Base-by-base conservation (phyloP, 257 asterid species). In the Voacanga thouarsii region DNA sequence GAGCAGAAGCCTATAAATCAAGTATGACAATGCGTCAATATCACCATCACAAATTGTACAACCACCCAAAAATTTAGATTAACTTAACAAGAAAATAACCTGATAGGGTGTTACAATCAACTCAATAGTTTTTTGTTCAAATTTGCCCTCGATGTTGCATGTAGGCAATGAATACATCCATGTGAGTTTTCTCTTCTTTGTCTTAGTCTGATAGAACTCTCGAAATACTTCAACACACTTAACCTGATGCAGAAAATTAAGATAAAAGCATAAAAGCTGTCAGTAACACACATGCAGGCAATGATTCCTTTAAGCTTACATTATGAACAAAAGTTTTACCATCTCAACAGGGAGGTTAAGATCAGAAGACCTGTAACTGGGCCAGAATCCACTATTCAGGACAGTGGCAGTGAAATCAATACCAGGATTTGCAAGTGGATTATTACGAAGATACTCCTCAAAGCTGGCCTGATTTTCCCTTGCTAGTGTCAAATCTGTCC, bases 321-420 rank as follows among this genome's bases (percentile, higher is more conserved):
- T 12, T 39, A 64, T 9, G 19, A 10, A 61, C 11, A 23, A 15
- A 5, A 49, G 28, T 12, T 12, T 77, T 89, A 92, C 99, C 99
- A 96, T 90, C 86, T 96, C 99, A 16, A 89, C 90, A 12, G 99
- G 97, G 70, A 96, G 97, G 87, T 88, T 93, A 79, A 96, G 99
- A 87, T 92, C 98, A 57, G 84, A 91, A 74, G 98, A 92, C 87
- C 93, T 96, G 89, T 93, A 96, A 80, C 97, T 96, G 75, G 99
- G 99, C 99, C 99, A 96, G 87, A 93, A 96, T 44, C 99, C 99
- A 28, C 98, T 93, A 19, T 98, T 96, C 74, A 96, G 90, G 79
- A 96, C 99, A 44, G 99, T 93, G 80, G 93, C 98, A 2, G 98
- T 96, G 84, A 94, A 87, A 80, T 96, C 99, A 74, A 91, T 89